Evolutionary conservation across 2,329 filamentous ascomycete genomes (phyloP).

Genomic region (Dendryphion nanum): DNA sequence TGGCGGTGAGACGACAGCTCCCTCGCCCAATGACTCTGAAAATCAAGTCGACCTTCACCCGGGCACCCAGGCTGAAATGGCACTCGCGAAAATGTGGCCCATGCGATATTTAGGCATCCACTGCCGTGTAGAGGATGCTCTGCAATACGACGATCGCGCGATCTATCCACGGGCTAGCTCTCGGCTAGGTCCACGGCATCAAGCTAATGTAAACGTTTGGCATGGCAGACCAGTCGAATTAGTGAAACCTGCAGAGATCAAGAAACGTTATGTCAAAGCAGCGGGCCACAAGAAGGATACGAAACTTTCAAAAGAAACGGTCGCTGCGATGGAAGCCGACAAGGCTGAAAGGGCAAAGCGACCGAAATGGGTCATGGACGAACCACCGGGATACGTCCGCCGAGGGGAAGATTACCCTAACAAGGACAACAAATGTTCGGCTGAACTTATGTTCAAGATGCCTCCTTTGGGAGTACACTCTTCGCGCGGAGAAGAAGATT

Average conservation of each 20-base stretch:
- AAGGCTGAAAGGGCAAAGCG: conserved; percentile 75
- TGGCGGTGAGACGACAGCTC: conserved; percentile 62
- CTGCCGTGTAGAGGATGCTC: conserved; percentile 88
- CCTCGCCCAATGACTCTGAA: conserved; percentile 45
- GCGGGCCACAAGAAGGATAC: conserved; percentile 68
- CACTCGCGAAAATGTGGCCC: conserved; percentile 92
- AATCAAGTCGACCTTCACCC: conserved; percentile 58
- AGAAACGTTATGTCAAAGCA: conserved; percentile 68
- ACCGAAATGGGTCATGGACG: conserved; percentile 91
- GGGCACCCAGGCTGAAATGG: conserved; percentile 80
- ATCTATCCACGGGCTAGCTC: conserved; percentile 97
- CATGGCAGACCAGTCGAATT: conserved; percentile 84
- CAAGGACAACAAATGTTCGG: conserved; percentile 72
- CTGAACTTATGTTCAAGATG: conserved; percentile 76
- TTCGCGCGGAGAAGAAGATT: conserved; percentile 45
- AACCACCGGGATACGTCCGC: conserved; percentile 79
- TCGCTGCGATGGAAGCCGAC: conserved; percentile 78
- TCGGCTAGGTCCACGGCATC: conserved; percentile 84
- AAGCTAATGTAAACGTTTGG: conserved; percentile 84
- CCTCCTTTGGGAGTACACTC: conserved; percentile 53
- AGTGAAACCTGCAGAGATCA: conserved; percentile 82
- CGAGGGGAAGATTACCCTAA: conserved; percentile 77
- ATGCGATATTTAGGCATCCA: conserved; percentile 95
- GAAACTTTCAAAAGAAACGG: conserved; percentile 75
- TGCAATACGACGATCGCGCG: conserved; percentile 89